Evolutionary conservation across 805 yeast species (phyloP), one percentile per base, ranked within the genome.

Genomic region (Saccharomycopsis sp.): DNA sequence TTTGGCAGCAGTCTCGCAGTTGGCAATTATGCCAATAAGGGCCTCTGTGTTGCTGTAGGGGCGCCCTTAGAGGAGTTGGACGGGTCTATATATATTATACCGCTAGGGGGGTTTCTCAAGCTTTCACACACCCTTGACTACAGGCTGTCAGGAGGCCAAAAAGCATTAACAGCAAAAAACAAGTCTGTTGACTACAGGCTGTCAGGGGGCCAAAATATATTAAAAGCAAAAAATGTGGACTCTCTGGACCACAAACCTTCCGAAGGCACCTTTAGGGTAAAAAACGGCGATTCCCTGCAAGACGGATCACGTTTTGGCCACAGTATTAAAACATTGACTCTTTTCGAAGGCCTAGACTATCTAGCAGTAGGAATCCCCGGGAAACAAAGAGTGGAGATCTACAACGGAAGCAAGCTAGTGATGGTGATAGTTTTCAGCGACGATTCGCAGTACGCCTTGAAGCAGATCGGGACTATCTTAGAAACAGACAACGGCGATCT

Each of bases 1-100:
- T 82, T 83, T 67, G 88, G 87, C 0, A 64, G 73, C 0, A 68
- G 75, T 3, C 52, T 82, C 2, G 68, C 72, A 1, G 53, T 73
- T 2, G 83, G 84, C 0, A 66, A 71, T n/a, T 78, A 75, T 58
- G 63, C 74, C 7, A 67, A 69, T 3, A 67, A 68, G 14, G 68
- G 70, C 24, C 70, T 71, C 0, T 73, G 79, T 12, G 51, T 81
- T 3, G 85, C 84, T 0, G 71, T 82, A 1, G 76, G 83, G 1
- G 76, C 86, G 1, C 80, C 80, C 1, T 72, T 67, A 57, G 84
- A 81, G 57, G 77, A 74, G 9, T 44, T 51, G 0, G 50, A 55
- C 16, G 84, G 84, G 0, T 69, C 80, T 0, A 73, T 78, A 0
- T 80, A 79, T 61, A 62, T 80, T 3, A 61, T 80, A 1, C 78